phyloP scores from a whole-genome alignment of 352 stramenopile genomes.

The Thraustotheca clavata region DNA sequence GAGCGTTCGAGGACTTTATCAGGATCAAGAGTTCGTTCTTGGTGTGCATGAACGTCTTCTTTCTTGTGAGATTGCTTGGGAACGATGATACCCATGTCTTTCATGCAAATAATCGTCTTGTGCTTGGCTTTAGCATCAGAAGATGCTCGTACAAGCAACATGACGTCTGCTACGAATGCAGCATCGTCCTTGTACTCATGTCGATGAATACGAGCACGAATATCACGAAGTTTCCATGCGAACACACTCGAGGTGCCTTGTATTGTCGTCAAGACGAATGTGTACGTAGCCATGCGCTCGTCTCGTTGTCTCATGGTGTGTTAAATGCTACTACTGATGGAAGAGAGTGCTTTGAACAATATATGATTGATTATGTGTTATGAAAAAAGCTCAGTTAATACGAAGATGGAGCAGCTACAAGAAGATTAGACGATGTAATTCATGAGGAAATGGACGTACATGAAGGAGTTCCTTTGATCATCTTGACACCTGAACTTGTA shows the following conservation, averaged over 20 bases:
- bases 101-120: background rate
- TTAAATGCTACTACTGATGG: no score
- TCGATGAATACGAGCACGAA: background rate
- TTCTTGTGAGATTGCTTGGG: background rate
- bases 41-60: background rate
- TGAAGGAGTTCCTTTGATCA: background rate
- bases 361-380: no score
- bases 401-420: background rate
- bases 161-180: conserved; percentile 9
- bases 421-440: no score
- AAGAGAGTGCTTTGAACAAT: no score
- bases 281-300: background rate
- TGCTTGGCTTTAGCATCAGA: background rate
- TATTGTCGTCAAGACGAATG: background rate
- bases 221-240: conserved; percentile 9
- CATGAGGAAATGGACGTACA: background rate
- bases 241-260: background rate
- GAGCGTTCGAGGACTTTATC: background rate
- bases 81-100: background rate
- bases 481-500: conserved; percentile 44
- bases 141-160: background rate
- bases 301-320: no score
- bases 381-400: no score
- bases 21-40: background rate
- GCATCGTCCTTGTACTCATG: background rate